A percentile compares a stretch with the other conserved stretches of the same genome.
Evolutionary conservation across 2,329 filamentous ascomycete genomes (phyloP).

Genomic region (Claviceps pazoutovae): DNA sequence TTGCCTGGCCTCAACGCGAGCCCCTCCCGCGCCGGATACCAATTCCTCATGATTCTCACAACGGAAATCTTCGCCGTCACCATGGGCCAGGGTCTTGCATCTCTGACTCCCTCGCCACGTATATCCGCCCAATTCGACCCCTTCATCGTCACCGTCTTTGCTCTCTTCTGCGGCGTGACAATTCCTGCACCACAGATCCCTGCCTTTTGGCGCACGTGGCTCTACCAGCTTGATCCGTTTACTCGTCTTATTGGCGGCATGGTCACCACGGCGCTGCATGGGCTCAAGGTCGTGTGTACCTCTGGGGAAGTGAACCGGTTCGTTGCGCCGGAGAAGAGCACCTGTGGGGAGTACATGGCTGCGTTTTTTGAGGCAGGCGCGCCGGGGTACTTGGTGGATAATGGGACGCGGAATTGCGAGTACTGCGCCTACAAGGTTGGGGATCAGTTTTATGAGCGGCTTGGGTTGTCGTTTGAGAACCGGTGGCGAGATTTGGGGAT

Average conservation of each 20-base stretch:
- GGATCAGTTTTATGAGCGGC: conserved; percentile 61
- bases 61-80: conserved; percentile 78
- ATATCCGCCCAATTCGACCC: conserved; percentile 71
- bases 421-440: conserved; percentile 75
- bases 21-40: conserved; percentile 60
- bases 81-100: conserved; percentile 60
- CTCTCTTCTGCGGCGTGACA: conserved; percentile 77
- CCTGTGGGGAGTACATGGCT: conserved; percentile 63
- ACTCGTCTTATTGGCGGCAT: conserved; percentile 70
- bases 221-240: conserved; percentile 73
- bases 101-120: conserved; percentile 64
- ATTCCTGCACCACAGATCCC: conserved; percentile 69
- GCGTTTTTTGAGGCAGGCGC: conserved; percentile 56
- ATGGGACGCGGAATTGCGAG: conserved; percentile 51
- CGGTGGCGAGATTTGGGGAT: conserved; percentile 79
- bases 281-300: conserved; percentile 46
- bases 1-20: conserved; percentile 59
- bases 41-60: conserved; percentile 73
- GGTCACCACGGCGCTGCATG: conserved; percentile 64
- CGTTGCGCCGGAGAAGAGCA: conserved; percentile 47
- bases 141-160: conserved; percentile 68
- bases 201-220: conserved; percentile 63
- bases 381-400: conserved; percentile 55
- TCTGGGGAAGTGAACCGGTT: conserved; percentile 52
- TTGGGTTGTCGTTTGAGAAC: conserved; percentile 52